Conservation (phyloP, 805 yeast genomes). For the Candida boidinii region DNA sequence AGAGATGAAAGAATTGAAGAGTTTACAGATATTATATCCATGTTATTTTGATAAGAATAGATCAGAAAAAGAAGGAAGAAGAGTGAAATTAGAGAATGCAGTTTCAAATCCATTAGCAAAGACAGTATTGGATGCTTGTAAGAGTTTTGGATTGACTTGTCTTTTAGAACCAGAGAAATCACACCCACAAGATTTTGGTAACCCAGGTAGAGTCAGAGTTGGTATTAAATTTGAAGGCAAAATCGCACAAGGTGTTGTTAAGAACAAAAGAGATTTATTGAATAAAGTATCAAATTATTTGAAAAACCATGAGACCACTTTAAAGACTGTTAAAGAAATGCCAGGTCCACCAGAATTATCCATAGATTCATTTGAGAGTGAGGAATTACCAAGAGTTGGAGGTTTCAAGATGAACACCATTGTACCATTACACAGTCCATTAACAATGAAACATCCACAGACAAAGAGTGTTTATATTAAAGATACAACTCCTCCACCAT, state of each 20-base stretch:
- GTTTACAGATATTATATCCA: constrained; percentile 77
- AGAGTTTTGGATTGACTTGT: constrained; percentile 18
- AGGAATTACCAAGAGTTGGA: constrained; percentile 65
- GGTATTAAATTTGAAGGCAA: constrained; percentile 44
- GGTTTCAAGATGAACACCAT: constrained; percentile 82
- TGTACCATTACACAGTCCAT: constrained; percentile 80
- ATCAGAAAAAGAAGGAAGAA: constrained; percentile 73
- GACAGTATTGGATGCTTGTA: constrained; percentile 66
- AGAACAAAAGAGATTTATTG: constrained; percentile 60
- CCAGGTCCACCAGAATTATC: constrained; percentile 58
- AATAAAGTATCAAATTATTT: constrained; percentile 53
- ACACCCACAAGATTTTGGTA: constrained; percentile 96
- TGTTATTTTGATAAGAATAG: constrained; percentile 82
- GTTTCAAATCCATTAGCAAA: constrained; percentile 85
- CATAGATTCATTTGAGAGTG: constrained; percentile 41
- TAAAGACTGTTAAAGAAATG: constrained; percentile 50
- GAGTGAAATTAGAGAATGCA: constrained; percentile 61
- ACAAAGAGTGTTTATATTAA: constrained; percentile 59
- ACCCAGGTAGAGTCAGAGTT: constrained; percentile 92
- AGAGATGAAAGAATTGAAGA: constrained; percentile 55
- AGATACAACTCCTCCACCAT: constrained; percentile 35
- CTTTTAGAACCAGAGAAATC: constrained; percentile 72
- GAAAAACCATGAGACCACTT: constrained; percentile 59
- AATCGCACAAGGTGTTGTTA: constrained; percentile 24
- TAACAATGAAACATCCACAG: constrained; percentile 77